Evolutionary conservation across 768 basidiomycete species (phyloP).

Genomic region (Collybia mongolica): DNA sequence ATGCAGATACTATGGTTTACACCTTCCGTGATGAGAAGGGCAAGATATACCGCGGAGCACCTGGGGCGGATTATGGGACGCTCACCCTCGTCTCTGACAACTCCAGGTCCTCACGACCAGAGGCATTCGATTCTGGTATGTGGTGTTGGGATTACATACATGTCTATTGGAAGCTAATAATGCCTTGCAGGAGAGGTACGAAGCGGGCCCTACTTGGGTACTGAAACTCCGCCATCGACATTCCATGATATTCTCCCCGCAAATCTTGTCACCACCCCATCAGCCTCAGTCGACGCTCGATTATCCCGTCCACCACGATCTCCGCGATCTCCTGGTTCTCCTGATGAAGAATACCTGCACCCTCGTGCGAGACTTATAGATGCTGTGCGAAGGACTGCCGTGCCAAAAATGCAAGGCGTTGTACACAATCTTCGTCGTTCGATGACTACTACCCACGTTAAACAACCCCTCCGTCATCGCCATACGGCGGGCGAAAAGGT

Average conservation of each 20-base stretch:
- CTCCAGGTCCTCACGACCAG: slow-evolving; percentile 18
- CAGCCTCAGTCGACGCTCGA: slow-evolving; percentile 18
- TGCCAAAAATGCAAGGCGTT: slow-evolving; percentile 40
- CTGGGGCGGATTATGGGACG: slow-evolving; percentile 43
- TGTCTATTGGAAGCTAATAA: no score
- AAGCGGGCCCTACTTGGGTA: background rate
- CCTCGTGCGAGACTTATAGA: slow-evolving; percentile 22
- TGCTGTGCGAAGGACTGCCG: slow-evolving; percentile 27
- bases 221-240: slow-evolving; percentile 22
- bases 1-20: slow-evolving; percentile 50
- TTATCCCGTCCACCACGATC: slow-evolving; percentile 2
- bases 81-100: slow-evolving; percentile 33
- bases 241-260: slow-evolving; percentile 50
- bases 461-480: slow-evolving; percentile 18
- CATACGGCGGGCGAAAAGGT: slow-evolving; percentile 2
- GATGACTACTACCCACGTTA: slow-evolving; percentile 32
- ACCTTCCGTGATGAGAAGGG: slow-evolving; percentile 47
- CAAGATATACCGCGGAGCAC: slow-evolving; percentile 39
- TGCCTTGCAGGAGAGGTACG: no score
- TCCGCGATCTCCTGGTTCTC: slow-evolving; percentile 9
- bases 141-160: background rate
- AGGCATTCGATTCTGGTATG: slow-evolving; percentile 26
- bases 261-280: slow-evolving; percentile 40
- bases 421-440: slow-evolving; percentile 33
- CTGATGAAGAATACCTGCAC: background rate